Conservation (phyloP, 495 filamentous ascomycete genomes). For the Talaromyces liani region DNA sequence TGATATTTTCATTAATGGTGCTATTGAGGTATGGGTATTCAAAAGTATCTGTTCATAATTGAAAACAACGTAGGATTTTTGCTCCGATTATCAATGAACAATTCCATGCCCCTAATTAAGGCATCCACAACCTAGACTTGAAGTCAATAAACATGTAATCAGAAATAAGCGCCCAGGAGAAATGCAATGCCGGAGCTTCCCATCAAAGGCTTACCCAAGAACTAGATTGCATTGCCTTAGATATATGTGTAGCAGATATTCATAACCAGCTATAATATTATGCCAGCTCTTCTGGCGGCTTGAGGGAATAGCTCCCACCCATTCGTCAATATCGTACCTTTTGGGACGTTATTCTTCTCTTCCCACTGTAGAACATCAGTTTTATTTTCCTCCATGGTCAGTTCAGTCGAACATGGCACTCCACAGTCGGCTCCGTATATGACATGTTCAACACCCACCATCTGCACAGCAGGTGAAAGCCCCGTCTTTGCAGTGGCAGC, state of each 20-base stretch:
- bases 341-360: not conserved
- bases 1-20: not conserved
- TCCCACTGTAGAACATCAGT: not conserved
- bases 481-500: constrained; percentile 3
- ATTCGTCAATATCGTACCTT: not conserved
- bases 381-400: constrained; percentile 7
- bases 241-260: not conserved
- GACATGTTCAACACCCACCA: not conserved
- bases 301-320: constrained; percentile 6
- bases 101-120: not conserved
- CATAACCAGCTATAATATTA: not conserved
- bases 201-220: not conserved
- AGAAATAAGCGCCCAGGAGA: not conserved
- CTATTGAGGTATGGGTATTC: not conserved
- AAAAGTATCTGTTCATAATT: not conserved
- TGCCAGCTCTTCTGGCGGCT: not conserved
- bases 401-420: constrained; percentile 7
- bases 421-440: constrained; percentile 9
- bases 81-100: not conserved
- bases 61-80: not conserved
- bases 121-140: not conserved
- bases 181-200: not conserved
- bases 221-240: not conserved
- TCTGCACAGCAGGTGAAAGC: constrained; percentile 4
- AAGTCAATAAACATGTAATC: not conserved